Percentiles rank a stretch among this genome's conserved stretches.
Evolutionary conservation across 768 basidiomycete genomes (phyloP).

Genomic region (Leccinum arenicola): DNA sequence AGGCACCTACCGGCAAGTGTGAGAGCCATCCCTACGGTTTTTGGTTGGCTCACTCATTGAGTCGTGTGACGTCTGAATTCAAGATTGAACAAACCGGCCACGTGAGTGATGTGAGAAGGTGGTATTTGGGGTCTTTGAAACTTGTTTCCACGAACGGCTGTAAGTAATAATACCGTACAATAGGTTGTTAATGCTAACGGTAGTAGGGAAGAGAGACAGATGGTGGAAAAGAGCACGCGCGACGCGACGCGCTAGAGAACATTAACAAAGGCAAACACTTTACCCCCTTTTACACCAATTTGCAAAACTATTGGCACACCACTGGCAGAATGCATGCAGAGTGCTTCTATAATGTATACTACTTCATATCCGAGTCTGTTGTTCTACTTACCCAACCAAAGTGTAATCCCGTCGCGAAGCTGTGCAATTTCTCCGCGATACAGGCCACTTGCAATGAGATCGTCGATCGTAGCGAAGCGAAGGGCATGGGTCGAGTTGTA

Average conservation of each 20-base stretch:
- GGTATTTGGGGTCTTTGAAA: too few species aligned
- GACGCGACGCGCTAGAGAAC: conserved; percentile 27
- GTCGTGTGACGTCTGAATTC: background rate
- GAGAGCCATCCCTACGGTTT: conserved; percentile 32
- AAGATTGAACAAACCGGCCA: too few species aligned
- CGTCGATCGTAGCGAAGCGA: background rate
- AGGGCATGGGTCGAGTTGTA: background rate
- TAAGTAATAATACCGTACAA: too few species aligned
- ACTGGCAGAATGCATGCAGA: too few species aligned
- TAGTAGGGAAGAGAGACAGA: background rate
- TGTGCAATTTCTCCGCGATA: background rate
- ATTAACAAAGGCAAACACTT: conserved; percentile 26
- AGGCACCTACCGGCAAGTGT: conserved; percentile 16
- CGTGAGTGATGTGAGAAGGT: too few species aligned
- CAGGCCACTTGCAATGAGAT: background rate
- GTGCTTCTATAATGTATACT: too few species aligned
- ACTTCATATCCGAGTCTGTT: too few species aligned
- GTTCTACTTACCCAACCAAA: background rate
- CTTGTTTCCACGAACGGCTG: too few species aligned
- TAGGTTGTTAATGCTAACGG: conserved; percentile 25
- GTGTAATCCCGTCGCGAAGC: background rate
- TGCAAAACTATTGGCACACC: too few species aligned
- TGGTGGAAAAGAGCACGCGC: conserved; percentile 8
- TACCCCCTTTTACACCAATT: too few species aligned
- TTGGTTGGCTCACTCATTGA: conserved; percentile 4